phyloP scores from a whole-genome alignment of 2,329 filamentous ascomycete genomes.

The Gaeumannomyces sp. region DNA sequence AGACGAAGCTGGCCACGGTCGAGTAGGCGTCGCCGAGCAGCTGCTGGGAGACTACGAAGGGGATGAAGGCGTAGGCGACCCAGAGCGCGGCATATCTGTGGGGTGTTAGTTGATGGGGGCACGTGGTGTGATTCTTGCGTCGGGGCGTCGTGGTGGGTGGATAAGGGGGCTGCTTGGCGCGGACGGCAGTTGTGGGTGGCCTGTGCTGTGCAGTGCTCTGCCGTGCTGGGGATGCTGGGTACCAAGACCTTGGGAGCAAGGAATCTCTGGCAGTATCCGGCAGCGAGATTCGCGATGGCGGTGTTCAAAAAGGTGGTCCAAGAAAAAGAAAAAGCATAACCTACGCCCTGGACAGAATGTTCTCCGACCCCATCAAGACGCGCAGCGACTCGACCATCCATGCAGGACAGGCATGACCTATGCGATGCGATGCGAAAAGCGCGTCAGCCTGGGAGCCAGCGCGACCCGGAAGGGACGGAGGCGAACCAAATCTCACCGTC shows the following conservation, averaged over 20 bases:
- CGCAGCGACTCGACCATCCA: conserved; percentile 25
- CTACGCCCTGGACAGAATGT: conserved; percentile 24
- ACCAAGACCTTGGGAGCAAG: not conserved
- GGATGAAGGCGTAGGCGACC: conserved; percentile 21
- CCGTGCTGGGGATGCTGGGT: not conserved
- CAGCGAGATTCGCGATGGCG: not conserved
- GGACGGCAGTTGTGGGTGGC: not conserved
- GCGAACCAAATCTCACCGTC: conserved; percentile 20
- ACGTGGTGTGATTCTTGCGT: not conserved
- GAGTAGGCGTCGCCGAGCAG: conserved; percentile 22
- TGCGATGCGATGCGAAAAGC: not conserved
- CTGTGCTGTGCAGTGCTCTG: not conserved
- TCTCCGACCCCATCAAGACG: conserved; percentile 17
- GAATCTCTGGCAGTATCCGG: not conserved
- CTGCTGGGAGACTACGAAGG: conserved; percentile 26
- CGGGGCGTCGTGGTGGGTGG: not conserved
- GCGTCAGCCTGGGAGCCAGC: not conserved
- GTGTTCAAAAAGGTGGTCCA: not conserved
- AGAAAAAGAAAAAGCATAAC: conserved; percentile 10
- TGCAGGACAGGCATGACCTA: conserved; percentile 25
- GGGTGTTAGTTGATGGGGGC: not conserved
- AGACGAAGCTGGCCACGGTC: conserved; percentile 30
- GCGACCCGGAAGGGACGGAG: not conserved
- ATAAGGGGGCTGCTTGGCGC: not conserved
- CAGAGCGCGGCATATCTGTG: conserved; percentile 21